phyloP scores from a whole-genome alignment of 2,329 filamentous ascomycete genomes.

The Botrytis cinerea region DNA sequence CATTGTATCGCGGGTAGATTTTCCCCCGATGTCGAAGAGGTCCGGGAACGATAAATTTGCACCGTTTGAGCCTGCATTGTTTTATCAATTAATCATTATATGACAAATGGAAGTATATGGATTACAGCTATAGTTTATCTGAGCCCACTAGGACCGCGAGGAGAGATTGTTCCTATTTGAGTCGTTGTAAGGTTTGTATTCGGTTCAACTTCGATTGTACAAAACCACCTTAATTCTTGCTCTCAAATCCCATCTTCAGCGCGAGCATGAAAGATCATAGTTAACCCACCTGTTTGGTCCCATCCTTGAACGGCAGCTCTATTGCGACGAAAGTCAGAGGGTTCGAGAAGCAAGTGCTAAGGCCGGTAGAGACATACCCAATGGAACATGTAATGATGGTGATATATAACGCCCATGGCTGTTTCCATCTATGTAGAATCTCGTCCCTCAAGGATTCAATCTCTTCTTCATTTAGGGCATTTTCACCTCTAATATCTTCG shows the following conservation, averaged over 20 bases:
- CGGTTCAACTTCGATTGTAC: neutral
- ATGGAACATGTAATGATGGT: constrained; percentile 48
- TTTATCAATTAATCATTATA: neutral
- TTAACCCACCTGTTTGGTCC: constrained; percentile 21
- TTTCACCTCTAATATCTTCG: constrained; percentile 49
- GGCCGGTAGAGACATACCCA: constrained; percentile 62
- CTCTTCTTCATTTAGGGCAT: constrained; percentile 60
- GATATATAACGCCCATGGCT: constrained; percentile 52
- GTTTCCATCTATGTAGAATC: constrained; percentile 66
- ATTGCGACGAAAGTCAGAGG: neutral
- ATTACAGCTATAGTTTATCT: neutral
- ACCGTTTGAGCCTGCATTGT: constrained; percentile 49
- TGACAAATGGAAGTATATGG: too few relatives aligned
- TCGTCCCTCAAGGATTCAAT: constrained; percentile 60
- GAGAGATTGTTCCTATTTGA: too few relatives aligned
- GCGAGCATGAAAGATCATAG: neutral
- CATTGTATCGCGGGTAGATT: constrained; percentile 52
- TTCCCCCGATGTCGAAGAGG: constrained; percentile 47
- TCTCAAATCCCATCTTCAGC: neutral
- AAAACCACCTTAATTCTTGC: too few relatives aligned
- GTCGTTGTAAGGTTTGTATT: neutral
- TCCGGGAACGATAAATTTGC: constrained; percentile 50
- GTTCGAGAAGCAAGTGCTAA: constrained; percentile 68
- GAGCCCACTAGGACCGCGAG: neutral
- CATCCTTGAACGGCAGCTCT: constrained; percentile 60